A percentile compares a stretch with the other conserved stretches of the same genome.
Conservation (phyloP, 371 early-diverging fungal species). For the Apophysomyces elegans region DNA sequence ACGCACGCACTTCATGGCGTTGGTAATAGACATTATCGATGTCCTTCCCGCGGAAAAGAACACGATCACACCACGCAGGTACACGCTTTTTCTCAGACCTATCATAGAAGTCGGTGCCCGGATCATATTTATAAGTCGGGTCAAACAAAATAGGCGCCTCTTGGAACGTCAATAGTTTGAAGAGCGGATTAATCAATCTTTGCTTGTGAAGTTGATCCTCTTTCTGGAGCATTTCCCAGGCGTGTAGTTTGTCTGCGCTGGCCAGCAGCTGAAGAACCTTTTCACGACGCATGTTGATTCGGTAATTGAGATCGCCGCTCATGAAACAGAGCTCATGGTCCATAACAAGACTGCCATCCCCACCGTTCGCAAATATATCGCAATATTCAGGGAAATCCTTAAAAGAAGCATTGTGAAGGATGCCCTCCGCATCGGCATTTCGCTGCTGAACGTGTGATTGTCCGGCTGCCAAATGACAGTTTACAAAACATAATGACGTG, state of each 20-base stretch:
- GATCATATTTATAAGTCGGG: conserved; percentile 90
- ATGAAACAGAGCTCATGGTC: conserved; percentile 82
- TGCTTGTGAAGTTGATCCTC: conserved; percentile 74
- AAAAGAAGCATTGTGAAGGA: conserved; percentile 67
- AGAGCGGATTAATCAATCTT: conserved; percentile 50
- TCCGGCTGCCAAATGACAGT: conserved; percentile 87
- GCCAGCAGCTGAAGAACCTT: conserved; percentile 56
- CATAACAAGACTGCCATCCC: conserved; percentile 69
- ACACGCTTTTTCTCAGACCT: conserved; percentile 79
- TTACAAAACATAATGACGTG: conserved; percentile 82
- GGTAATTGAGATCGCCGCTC: conserved; percentile 85
- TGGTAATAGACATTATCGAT: conserved; percentile 40
- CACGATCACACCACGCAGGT: conserved; percentile 89
- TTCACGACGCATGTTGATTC: conserved; percentile 60
- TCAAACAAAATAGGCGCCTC: conserved; percentile 75
- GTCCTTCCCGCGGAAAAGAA: conserved; percentile 50
- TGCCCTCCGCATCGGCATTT: conserved; percentile 74
- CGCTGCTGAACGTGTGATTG: conserved; percentile 75
- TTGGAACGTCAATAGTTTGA: conserved; percentile 63
- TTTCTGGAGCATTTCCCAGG: conserved; percentile 40
- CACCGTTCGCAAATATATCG: conserved; percentile 53
- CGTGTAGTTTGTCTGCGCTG: conserved; percentile 23
- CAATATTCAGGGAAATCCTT: conserved; percentile 34
- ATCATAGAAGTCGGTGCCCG: conserved; percentile 72
- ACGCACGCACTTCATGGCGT: conserved; percentile 66